Evolutionary conservation across 495 filamentous ascomycete genomes (phyloP).

Genomic region (Hypoxylon subgilvum): DNA sequence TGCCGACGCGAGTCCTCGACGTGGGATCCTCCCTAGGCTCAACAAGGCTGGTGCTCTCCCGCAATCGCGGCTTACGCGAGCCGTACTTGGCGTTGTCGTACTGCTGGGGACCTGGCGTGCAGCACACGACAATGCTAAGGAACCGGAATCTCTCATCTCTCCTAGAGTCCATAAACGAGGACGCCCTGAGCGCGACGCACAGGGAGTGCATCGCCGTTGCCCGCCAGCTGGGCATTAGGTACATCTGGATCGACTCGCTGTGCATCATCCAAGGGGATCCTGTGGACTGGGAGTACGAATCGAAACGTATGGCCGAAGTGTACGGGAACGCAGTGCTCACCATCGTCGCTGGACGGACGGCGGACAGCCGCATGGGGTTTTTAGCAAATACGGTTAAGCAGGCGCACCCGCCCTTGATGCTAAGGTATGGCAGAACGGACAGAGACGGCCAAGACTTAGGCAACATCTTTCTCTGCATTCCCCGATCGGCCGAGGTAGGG

Average conservation of each 20-base stretch:
- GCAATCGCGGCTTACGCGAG: conserved; percentile 1
- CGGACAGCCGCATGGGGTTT: conserved; percentile 22
- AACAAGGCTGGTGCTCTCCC: conserved; percentile 13
- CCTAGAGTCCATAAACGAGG: conserved; percentile 26
- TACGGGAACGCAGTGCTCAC: conserved; percentile 34
- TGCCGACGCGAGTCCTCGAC: conserved; percentile 37
- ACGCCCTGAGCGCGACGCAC: conserved; percentile 23
- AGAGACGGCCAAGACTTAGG: conserved; percentile 1
- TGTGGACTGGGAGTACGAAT: conserved; percentile 34
- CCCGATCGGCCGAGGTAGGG: neutral
- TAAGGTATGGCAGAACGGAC: conserved; percentile 1
- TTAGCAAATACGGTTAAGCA: neutral
- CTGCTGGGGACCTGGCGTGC: conserved; percentile 34
- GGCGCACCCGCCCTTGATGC: conserved; percentile 2
- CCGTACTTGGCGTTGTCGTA: conserved; percentile 33
- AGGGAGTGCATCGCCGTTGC: conserved; percentile 31
- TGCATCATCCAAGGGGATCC: conserved; percentile 38
- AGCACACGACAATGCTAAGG: conserved; percentile 16
- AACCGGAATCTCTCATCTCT: conserved; percentile 19
- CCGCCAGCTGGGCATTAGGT: conserved; percentile 34
- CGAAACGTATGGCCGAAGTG: conserved; percentile 30
- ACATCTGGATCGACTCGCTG: conserved; percentile 41
- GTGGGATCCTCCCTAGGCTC: conserved; percentile 10
- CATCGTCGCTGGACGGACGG: conserved; percentile 26
- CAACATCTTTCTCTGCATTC: neutral